Base-by-base conservation (phyloP, 2,329 filamentous ascomycete genomes). In the Diaporthe nobilis region DNA sequence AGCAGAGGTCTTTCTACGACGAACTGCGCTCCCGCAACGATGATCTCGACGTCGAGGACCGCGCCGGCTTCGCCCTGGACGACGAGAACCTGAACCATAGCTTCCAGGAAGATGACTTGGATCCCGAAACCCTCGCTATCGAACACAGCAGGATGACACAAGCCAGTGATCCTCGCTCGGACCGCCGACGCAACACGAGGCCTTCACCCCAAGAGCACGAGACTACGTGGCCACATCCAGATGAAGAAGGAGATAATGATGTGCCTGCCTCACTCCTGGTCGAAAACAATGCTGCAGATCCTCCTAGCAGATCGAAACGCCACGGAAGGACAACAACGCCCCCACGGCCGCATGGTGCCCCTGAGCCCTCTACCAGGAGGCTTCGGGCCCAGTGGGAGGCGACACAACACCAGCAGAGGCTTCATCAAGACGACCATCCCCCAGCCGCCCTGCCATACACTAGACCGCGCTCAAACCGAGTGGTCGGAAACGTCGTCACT, bases 211-310 rank as follows among this genome's bases (percentile, higher is more conserved):
- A 55, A 71, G 51, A 39, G n/a, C 49, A 39, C 10, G 57, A 67
- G 34, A 28, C 70, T 44, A 22, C 49, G 47, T 84, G 83, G 83
- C 76, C 81, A 25, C 74, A 78, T 34, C 80, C 86, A 22, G 88
- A 91, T 42, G 88, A 90, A 4, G 88, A 90, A 42, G 84, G 81
- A 7, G 88, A 90, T 73, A 91, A 92, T 73, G 91, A 93, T 79
- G 91, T 93, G 0, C 92, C 92, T 0, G 89, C 88, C 25, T 93
- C 92, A 4, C 84, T 93, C 25, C 82, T 93, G 25, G 88, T 93
- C 28, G 92, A 93, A 80, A 85, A 83, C 6, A 87, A 88, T 65
- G 83, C 85, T n/a, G 78, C 75, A 70, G 76, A 75, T 77, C 73
- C 75, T 47, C 71, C 61, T 44, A 75, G 57, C 31, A 74, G 75